Percentiles rank a stretch among this genome's conserved stretches.
Conservation (phyloP, 2,329 filamentous ascomycete species). For the Orbilia oligospora region DNA sequence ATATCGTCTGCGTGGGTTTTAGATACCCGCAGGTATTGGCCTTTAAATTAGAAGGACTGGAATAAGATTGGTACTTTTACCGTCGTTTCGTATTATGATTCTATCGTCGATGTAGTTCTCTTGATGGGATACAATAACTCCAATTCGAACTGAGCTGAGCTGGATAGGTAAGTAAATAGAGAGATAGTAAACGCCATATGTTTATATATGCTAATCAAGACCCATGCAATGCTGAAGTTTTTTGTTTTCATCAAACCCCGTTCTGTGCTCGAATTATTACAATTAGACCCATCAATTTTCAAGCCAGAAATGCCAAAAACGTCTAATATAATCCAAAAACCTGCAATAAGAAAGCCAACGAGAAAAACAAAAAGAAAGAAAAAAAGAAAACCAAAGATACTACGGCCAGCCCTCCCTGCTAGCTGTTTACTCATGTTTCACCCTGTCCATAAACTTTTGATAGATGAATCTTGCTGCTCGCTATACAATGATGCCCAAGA, state of each 20-base stretch:
- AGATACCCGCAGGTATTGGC: neutral
- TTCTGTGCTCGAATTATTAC: conserved; percentile 15
- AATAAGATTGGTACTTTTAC: conserved; percentile 16
- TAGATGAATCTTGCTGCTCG: conserved; percentile 1
- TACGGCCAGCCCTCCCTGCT: no score
- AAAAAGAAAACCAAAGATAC: neutral
- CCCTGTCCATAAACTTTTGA: conserved; percentile 2
- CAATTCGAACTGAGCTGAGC: no score
- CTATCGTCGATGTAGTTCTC: neutral
- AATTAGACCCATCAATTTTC: conserved; percentile 9
- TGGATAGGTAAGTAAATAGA: neutral
- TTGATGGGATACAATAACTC: neutral
- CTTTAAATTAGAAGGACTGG: neutral
- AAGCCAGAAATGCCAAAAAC: conserved; percentile 15
- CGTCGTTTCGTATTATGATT: neutral
- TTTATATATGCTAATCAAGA: neutral
- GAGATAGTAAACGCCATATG: neutral
- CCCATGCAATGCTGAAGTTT: neutral
- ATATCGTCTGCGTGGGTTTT: conserved; percentile 1
- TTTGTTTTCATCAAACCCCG: conserved; percentile 7
- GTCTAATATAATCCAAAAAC: conserved; percentile 16
- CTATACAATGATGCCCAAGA: conserved; percentile 23
- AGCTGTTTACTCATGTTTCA: neutral
- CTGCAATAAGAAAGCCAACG: neutral
- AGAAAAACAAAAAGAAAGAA: neutral